A percentile compares a stretch with the other conserved stretches of the same genome.
Conservation (phyloP, 2,329 filamentous ascomycete genomes). For the Diaporthe vaccinii region DNA sequence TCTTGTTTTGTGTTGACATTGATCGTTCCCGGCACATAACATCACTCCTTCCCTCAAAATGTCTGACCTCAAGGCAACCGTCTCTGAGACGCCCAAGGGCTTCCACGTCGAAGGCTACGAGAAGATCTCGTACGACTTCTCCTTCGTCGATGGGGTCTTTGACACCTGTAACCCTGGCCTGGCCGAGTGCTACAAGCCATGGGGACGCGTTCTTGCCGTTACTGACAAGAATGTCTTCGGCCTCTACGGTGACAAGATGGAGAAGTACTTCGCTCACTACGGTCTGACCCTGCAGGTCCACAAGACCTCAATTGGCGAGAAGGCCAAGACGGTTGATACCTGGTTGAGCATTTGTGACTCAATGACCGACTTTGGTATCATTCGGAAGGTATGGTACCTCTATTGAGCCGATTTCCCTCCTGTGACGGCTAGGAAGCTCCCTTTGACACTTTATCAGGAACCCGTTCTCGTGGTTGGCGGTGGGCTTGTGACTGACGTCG, state of each 20-base stretch:
- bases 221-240: conserved; percentile 80
- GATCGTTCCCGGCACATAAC: not conserved
- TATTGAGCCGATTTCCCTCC: no score
- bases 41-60: conserved; percentile 56
- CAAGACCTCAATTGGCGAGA: conserved; percentile 81
- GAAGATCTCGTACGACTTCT: conserved; percentile 83
- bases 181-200: conserved; percentile 74
- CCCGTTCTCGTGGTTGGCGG: conserved; percentile 77
- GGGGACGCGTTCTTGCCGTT: conserved; percentile 76
- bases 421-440: not conserved
- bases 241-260: conserved; percentile 75
- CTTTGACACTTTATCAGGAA: conserved; percentile 57
- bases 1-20: not conserved
- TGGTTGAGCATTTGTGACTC: conserved; percentile 78
- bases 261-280: conserved; percentile 76
- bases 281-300: conserved; percentile 74
- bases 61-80: conserved; percentile 78
- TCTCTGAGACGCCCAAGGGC: conserved; percentile 72
- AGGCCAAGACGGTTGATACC: conserved; percentile 80
- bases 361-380: conserved; percentile 81
- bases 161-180: conserved; percentile 71
- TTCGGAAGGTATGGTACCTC: conserved; percentile 63
- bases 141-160: conserved; percentile 79
- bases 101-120: conserved; percentile 81
- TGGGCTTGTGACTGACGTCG: conserved; percentile 80